Evolutionary conservation across 352 stramenopile genomes (phyloP).

Genomic region (Phytophthora citricola): DNA sequence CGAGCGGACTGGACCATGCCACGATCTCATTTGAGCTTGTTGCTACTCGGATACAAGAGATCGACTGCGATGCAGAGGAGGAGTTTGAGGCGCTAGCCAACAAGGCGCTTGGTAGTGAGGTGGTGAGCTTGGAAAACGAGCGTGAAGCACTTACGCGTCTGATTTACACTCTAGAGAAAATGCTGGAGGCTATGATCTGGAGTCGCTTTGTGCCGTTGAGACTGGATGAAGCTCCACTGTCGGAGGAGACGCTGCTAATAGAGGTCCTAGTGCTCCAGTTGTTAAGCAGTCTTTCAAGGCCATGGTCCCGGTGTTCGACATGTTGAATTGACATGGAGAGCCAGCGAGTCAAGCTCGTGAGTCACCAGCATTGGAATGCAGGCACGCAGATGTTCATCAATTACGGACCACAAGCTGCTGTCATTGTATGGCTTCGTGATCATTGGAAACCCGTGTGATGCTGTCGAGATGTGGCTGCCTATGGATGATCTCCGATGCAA

Average conservation of each 20-base stretch:
- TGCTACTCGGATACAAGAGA: constrained; percentile 64
- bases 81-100: constrained; percentile 43
- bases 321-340: constrained; percentile 76
- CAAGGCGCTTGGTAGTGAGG: constrained; percentile 61
- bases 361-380: constrained; percentile 75
- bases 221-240: constrained; percentile 30
- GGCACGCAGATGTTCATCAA: constrained; percentile 83
- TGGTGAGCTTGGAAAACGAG: constrained; percentile 65
- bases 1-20: constrained; percentile 66
- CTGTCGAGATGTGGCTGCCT: constrained; percentile 76
- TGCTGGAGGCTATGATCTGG: constrained; percentile 72
- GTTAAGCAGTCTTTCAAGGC: constrained; percentile 62
- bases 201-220: constrained; percentile 82
- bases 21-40: constrained; percentile 72
- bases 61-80: constrained; percentile 53
- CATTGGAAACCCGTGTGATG: constrained; percentile 68
- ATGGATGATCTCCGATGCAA: constrained; percentile 45
- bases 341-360: constrained; percentile 69
- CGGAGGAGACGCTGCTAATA: constrained; percentile 9
- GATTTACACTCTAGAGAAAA: constrained; percentile 69
- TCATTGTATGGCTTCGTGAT: constrained; percentile 85
- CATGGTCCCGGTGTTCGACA: constrained; percentile 89
- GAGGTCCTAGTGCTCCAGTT: neutral
- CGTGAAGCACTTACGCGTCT: constrained; percentile 53
- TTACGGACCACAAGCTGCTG: constrained; percentile 84